These are phyloP conservation scores for Phlyctochytrium planicorne DNA, from an alignment of 192 early-diverging fungal species.

Conservation along the genomic window DNA sequence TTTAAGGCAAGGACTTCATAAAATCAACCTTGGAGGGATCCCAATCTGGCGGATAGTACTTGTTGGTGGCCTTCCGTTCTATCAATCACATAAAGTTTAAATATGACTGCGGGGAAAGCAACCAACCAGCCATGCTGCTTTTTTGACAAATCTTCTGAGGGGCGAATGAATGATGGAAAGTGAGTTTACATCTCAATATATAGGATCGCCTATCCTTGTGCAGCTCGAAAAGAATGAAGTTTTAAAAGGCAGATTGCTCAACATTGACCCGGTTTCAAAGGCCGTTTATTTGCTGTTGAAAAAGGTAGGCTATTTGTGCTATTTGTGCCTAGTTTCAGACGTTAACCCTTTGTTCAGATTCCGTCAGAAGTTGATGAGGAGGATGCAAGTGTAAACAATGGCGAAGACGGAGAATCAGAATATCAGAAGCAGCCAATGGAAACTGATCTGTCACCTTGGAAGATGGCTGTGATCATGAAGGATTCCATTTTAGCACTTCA, in stretches of 20 bases:
- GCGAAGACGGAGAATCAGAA: too few relatives aligned
- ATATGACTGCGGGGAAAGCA: not conserved
- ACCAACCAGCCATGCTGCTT: not conserved
- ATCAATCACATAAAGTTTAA: constrained; percentile 1
- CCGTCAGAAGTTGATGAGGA: too few relatives aligned
- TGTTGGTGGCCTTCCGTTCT: constrained; percentile 49
- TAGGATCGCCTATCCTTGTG: not conserved
- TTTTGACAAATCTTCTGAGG: not conserved
- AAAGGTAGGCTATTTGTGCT: too few relatives aligned
- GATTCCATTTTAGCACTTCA: too few relatives aligned
- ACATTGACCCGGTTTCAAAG: not conserved
- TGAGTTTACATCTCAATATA: not conserved
- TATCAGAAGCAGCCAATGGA: too few relatives aligned
- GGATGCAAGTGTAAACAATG: too few relatives aligned
- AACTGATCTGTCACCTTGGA: too few relatives aligned
- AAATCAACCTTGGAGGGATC: constrained; percentile 73
- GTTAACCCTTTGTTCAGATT: too few relatives aligned
- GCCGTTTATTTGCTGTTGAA: not conserved
- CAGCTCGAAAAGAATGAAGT: not conserved
- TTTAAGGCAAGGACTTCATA: not conserved
- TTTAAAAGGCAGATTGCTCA: not conserved
- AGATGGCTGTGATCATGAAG: too few relatives aligned
- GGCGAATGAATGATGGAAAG: not conserved
- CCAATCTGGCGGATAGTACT: constrained; percentile 82
- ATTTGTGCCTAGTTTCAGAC: too few relatives aligned